Conservation (phyloP, 371 early-diverging fungal genomes). For the Syncephalis plumigaleata region DNA sequence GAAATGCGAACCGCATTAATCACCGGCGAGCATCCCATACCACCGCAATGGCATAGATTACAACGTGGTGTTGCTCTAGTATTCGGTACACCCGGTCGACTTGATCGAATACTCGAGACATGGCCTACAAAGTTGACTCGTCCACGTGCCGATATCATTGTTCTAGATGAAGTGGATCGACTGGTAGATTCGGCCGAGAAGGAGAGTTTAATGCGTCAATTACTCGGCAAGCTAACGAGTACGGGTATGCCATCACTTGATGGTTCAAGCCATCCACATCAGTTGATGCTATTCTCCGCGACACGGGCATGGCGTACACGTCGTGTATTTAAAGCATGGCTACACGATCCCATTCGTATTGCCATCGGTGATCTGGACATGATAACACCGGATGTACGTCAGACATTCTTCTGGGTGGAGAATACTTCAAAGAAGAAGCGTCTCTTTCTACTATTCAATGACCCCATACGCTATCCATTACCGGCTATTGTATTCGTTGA, state of each 20-base stretch:
- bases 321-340: constrained; percentile 5
- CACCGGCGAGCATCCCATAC: constrained; percentile 47
- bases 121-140: too few relatives aligned
- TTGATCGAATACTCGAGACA: constrained; percentile 4
- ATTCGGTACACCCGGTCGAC: constrained; percentile 37
- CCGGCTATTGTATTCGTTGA: constrained; percentile 79
- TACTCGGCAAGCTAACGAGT: constrained; percentile 2
- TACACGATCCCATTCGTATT: constrained; percentile 13
- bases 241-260: constrained; percentile 8
- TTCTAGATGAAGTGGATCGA: constrained; percentile 39
- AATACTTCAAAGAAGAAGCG: constrained; percentile 36
- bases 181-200: constrained; percentile 33
- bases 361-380: constrained; percentile 9
- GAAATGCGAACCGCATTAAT: constrained; percentile 42
- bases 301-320: constrained; percentile 16
- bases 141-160: constrained; percentile 18
- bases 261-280: constrained; percentile 14
- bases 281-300: constrained; percentile 29
- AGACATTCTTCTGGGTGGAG: constrained; percentile 43
- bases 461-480: constrained; percentile 30
- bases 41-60: constrained; percentile 54
- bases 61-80: constrained; percentile 33
- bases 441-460: constrained; percentile 27
- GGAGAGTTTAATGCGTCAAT: constrained; percentile 23
- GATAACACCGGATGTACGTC: constrained; percentile 24